phyloP scores from a whole-genome alignment of 2,329 filamentous ascomycete genomes.

The Microdochium paspali region DNA sequence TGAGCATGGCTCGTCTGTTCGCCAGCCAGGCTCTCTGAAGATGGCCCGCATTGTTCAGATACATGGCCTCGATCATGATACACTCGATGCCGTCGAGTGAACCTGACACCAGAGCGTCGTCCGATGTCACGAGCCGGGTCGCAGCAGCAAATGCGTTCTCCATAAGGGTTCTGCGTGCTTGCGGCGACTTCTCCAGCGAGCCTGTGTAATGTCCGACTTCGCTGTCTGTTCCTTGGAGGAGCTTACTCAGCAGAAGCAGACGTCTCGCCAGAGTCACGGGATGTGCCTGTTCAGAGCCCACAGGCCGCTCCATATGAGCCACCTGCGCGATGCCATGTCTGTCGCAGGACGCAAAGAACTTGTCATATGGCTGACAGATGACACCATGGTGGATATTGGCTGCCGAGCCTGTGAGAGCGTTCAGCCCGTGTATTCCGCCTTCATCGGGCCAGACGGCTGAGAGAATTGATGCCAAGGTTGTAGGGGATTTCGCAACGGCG shows the following conservation, averaged over 20 bases:
- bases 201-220: not conserved
- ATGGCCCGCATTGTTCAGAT: constrained; percentile 34
- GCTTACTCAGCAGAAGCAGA: constrained; percentile 14
- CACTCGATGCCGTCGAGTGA: constrained; percentile 39
- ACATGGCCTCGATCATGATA: constrained; percentile 36
- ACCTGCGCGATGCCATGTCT: too few relatives aligned
- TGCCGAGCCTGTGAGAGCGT: not conserved
- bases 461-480: too few relatives aligned
- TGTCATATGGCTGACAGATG: not conserved
- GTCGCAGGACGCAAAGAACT: not conserved
- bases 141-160: constrained; percentile 15
- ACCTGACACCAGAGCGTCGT: constrained; percentile 31
- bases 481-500: too few relatives aligned
- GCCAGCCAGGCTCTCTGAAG: constrained; percentile 34
- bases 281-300: constrained; percentile 11
- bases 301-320: too few relatives aligned
- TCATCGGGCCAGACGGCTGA: constrained; percentile 12
- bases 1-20: constrained; percentile 31
- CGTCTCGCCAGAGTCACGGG: constrained; percentile 23
- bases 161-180: not conserved
- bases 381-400: not conserved
- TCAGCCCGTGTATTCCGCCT: not conserved
- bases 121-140: constrained; percentile 27
- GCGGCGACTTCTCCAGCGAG: not conserved
- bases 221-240: constrained; percentile 18